Conservation (phyloP, 2,329 filamentous ascomycete species). For the Beauveria varroae region DNA sequence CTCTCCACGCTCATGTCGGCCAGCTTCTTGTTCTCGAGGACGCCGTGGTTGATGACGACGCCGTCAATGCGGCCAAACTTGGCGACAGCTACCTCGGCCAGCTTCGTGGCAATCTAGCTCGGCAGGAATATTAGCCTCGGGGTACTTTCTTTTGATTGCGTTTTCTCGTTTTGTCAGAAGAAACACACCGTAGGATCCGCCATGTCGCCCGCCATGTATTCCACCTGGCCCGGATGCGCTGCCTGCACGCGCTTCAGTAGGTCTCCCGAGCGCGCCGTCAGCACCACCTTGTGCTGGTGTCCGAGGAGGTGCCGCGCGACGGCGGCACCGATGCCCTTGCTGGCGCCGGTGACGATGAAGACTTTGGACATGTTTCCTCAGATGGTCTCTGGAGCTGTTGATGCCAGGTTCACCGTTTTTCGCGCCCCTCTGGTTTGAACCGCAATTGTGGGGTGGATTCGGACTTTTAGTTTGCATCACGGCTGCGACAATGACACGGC, state of each 20-base stretch:
- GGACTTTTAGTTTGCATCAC: neutral
- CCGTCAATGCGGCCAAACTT: conserved; percentile 70
- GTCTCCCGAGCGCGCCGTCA: conserved; percentile 47
- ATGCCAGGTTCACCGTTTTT: neutral
- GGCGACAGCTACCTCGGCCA: conserved; percentile 57
- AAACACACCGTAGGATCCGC: conserved; percentile 40
- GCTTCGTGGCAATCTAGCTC: conserved; percentile 41
- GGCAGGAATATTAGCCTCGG: too few relatives aligned
- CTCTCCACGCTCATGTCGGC: conserved; percentile 59
- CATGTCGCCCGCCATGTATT: conserved; percentile 49
- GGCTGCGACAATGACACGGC: neutral
- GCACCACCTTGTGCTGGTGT: conserved; percentile 49
- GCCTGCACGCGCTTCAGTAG: conserved; percentile 43
- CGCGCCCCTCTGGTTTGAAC: neutral
- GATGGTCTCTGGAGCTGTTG: neutral
- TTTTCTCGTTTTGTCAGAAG: neutral
- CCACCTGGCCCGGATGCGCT: conserved; percentile 45
- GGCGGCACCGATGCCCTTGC: conserved; percentile 54
- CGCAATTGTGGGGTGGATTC: neutral
- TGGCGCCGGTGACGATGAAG: conserved; percentile 62
- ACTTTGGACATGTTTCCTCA: conserved; percentile 46
- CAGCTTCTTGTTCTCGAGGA: conserved; percentile 68
- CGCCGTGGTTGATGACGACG: conserved; percentile 82
- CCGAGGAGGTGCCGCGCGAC: conserved; percentile 44
- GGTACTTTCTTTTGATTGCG: too few relatives aligned